Base-by-base conservation (phyloP, 805 yeast genomes). In the Cephaloascus albidus region DNA sequence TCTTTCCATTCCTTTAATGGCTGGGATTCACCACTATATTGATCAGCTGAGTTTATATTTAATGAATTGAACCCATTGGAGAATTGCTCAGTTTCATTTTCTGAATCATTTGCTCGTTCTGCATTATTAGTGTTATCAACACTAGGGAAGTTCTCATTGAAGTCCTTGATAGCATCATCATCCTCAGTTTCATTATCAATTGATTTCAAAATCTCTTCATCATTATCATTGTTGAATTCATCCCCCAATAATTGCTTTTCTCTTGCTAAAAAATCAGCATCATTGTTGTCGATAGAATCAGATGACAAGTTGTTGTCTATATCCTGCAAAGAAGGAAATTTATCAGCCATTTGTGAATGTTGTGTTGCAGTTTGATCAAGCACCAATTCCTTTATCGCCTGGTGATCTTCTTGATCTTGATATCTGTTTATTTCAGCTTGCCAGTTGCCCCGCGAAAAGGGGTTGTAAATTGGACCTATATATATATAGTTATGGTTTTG, bases 311-410 rank as follows among this genome's bases (percentile, higher is more conserved):
- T 57, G 20, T 55, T 63, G 12, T 57, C 64, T 20, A 48, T 54
- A 19, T 45, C 55, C 23, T 53, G 58, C 36, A 55, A 58, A 27
- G 48, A 53, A 36, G 94, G 93, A 57, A 77, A 83, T 60, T 81
- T 81, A 45, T 84, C 90, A 40, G 85, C 76, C 86, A 81, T 81
- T 35, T 39, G n/a, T n/a, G n/a, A n/a, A n/a, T n/a, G n/a, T n/a
- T n/a, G n/a, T n/a, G n/a, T n/a, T n/a, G n/a, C n/a, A n/a, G n/a
- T n/a, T n/a, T n/a, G n/a, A n/a, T n/a, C n/a, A n/a, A n/a, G n/a
- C n/a, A n/a, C n/a, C n/a, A n/a, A n/a, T n/a, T n/a, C n/a, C n/a
- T n/a, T n/a, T n/a, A n/a, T n/a, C n/a, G n/a, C n/a, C n/a, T n/a
- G n/a, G n/a, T n/a, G n/a, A n/a, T n/a, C n/a, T n/a, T n/a, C n/a